Percentiles rank a stretch among this genome's conserved stretches.
Conservation (phyloP, 192 early-diverging fungal genomes). For the Lunasporangiospora selenospora region DNA sequence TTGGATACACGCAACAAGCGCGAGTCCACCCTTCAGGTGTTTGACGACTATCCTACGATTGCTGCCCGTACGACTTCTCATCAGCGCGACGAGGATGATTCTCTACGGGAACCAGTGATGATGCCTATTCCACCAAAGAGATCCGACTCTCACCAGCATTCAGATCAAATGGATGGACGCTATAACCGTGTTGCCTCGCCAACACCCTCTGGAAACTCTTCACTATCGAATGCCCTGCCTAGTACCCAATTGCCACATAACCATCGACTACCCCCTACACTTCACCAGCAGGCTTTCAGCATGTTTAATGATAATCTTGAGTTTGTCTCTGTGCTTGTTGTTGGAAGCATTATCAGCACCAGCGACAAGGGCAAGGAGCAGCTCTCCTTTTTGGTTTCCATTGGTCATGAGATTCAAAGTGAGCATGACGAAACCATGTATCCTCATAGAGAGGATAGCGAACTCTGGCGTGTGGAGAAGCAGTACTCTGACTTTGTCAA, state of each 20-base stretch:
- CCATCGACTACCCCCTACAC: constrained; percentile 11
- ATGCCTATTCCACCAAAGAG: constrained; percentile 9
- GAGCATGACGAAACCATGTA: constrained; percentile 22
- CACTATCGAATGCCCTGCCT: constrained; percentile 18
- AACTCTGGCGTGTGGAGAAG: constrained; percentile 89
- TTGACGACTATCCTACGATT: constrained; percentile 36
- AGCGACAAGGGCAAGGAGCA: constrained; percentile 84
- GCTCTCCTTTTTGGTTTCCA: constrained; percentile 63
- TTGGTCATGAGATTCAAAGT: constrained; percentile 51
- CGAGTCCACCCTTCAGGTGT: constrained; percentile 22
- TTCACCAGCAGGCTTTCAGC: constrained; percentile 35
- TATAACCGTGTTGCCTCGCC: constrained; percentile 27
- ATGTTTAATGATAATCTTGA: constrained; percentile 41
- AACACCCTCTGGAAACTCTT: constrained; percentile 42
- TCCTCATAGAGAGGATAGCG: constrained; percentile 57
- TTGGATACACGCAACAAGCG: constrained; percentile 20
- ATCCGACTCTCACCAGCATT: constrained; percentile 18
- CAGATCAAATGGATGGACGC: constrained; percentile 6
- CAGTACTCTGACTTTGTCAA: constrained; percentile 85
- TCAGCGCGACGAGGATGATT: constrained; percentile 26
- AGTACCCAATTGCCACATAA: neutral
- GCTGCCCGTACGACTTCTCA: constrained; percentile 27
- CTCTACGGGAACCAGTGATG: constrained; percentile 5
- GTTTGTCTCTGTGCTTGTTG: constrained; percentile 50
- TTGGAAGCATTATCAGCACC: constrained; percentile 66